phyloP scores from a whole-genome alignment of 331 rosid species.

The Rhamnella rubrinervis region DNA sequence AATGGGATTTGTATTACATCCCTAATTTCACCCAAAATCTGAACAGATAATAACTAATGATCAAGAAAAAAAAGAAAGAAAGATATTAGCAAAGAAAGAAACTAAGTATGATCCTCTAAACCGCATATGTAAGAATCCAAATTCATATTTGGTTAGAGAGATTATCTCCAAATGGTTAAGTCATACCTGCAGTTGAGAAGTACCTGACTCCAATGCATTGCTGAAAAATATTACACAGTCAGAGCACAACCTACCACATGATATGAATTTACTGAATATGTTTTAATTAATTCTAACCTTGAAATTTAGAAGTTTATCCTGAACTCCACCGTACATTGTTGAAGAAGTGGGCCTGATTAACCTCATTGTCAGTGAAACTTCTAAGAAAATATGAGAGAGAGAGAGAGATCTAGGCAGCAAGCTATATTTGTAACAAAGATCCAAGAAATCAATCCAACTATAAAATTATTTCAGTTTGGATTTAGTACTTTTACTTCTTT shows the following conservation, averaged over 20 bases:
- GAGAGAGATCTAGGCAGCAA: constrained; percentile 1
- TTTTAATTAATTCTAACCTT: constrained; percentile 57
- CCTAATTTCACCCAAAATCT: not conserved
- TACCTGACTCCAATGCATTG: constrained; percentile 53
- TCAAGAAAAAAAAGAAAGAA: too few species aligned
- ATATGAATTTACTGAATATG: constrained; percentile 1
- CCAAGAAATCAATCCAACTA: not conserved
- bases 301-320: constrained; percentile 38
- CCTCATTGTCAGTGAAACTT: constrained; percentile 37
- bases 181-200: constrained; percentile 79
- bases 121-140: constrained; percentile 14
- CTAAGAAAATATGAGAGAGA: constrained; percentile 18
- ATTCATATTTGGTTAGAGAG: not conserved
- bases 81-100: constrained; percentile 3
- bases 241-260: constrained; percentile 25
- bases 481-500: not conserved
- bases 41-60: not conserved
- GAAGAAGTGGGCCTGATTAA: constrained; percentile 59
- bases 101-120: constrained; percentile 14
- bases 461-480: not conserved
- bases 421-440: not conserved
- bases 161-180: constrained; percentile 23
- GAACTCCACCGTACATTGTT: constrained; percentile 45
- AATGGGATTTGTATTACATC: not conserved
- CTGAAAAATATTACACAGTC: constrained; percentile 40